A percentile compares a stretch with the other conserved stretches of the same genome.
phyloP scores from a whole-genome alignment of 371 early-diverging fungal species.

The Mortierella sp. region DNA sequence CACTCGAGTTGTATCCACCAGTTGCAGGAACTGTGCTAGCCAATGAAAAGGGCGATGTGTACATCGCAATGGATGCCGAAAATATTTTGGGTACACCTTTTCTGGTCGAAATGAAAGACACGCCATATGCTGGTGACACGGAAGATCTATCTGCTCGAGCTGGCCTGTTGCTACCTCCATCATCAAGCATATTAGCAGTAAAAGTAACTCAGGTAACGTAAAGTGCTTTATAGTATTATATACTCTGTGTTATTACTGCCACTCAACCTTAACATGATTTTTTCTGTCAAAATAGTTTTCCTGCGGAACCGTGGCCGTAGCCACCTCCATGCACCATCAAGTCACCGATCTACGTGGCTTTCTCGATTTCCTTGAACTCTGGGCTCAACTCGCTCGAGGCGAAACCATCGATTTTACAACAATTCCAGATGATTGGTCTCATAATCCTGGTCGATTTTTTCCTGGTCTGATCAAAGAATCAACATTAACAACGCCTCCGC shows the following conservation, averaged over 20 bases:
- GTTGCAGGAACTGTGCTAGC: slow-evolving; percentile 47
- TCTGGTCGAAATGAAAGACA: slow-evolving; percentile 56
- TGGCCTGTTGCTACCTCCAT: slow-evolving; percentile 32
- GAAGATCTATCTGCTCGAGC: slow-evolving; percentile 56
- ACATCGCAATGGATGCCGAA: slow-evolving; percentile 36
- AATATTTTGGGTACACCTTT: slow-evolving; percentile 54
- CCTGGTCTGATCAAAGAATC: slow-evolving; percentile 20
- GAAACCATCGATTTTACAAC: slow-evolving; percentile 52
- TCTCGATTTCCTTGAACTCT: slow-evolving; percentile 60
- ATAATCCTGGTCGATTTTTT: slow-evolving; percentile 57
- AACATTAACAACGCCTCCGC: slow-evolving; percentile 16
- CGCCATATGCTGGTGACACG: slow-evolving; percentile 46
- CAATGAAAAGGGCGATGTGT: slow-evolving; percentile 37
- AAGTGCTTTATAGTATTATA: too few species aligned
- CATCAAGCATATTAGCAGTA: slow-evolving; percentile 49
- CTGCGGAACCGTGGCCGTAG: slow-evolving; percentile 59
- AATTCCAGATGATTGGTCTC: slow-evolving; percentile 59
- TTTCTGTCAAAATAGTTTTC: slow-evolving; percentile 51
- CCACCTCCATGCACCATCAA: slow-evolving; percentile 59
- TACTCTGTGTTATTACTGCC: background rate
- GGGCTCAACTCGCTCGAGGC: slow-evolving; percentile 55
- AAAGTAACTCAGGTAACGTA: slow-evolving; percentile 59
- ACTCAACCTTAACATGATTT: background rate
- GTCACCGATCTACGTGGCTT: slow-evolving; percentile 58
- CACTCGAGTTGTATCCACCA: slow-evolving; percentile 60